These are phyloP conservation scores for Microsporum audouinii DNA, from an alignment of 2,329 filamentous ascomycete genomes.

Conservation along the genomic window DNA sequence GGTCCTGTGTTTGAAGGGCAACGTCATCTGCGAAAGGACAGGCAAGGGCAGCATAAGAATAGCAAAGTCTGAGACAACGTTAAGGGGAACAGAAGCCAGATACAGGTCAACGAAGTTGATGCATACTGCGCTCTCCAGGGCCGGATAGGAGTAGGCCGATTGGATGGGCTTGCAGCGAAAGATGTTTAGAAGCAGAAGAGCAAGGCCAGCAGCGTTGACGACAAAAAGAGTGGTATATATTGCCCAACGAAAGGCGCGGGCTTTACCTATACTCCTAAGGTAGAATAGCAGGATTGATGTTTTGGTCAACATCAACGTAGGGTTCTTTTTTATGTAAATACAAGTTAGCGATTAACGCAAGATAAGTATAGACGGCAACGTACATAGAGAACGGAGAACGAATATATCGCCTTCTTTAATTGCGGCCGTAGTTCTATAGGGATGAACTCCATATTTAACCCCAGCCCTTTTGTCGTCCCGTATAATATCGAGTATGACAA, in stretches of 20 bases:
- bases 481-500: conserved; percentile 37
- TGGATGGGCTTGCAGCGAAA: conserved; percentile 69
- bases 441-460: conserved; percentile 32
- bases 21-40: conserved; percentile 71
- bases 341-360: background rate
- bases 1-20: conserved; percentile 75
- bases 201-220: conserved; percentile 66
- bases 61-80: conserved; percentile 81
- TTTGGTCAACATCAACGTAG: conserved; percentile 80
- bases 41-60: conserved; percentile 82
- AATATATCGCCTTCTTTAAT: conserved; percentile 41
- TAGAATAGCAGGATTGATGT: conserved; percentile 90
- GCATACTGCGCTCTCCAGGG: conserved; percentile 40
- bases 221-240: conserved; percentile 68
- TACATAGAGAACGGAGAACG: conserved; percentile 16
- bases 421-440: conserved; percentile 19
- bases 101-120: conserved; percentile 54
- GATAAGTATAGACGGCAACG: background rate
- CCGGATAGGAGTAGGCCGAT: conserved; percentile 52
- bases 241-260: conserved; percentile 65
- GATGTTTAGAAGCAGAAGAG: conserved; percentile 74
- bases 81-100: conserved; percentile 70
- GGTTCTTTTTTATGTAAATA: conserved; percentile 47
- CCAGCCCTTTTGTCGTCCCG: conserved; percentile 34
- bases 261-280: conserved; percentile 66